Evolutionary conservation across 345 rosid species (phyloP), one percentile per base, ranked within the genome.

Genomic region (Dipteronia sinensis): DNA sequence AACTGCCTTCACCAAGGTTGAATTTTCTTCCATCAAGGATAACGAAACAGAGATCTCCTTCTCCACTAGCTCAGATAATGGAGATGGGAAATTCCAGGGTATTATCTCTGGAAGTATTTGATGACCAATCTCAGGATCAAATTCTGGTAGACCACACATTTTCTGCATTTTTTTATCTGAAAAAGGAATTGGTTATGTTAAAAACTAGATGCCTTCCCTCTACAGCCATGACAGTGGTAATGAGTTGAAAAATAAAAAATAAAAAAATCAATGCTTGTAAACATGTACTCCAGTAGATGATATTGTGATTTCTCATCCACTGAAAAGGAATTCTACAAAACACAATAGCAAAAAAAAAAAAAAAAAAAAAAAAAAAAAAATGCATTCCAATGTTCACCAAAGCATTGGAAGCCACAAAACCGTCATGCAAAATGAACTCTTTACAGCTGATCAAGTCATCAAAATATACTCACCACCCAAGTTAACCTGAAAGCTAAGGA

Each of bases 1-100:
- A 58, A 71, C 75, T 67, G 79, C 78, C 69, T 86, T 88, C 77
- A 72, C 53, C 51, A 83, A 74, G 59, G 70, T 69, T 38, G 55
- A 58, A 75, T 72, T 80, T 82, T 90, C 90, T 81, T 87, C 90
- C 82, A 81, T 86, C 82, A 44, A 68, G 31, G 73, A 77, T 69
- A 91, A 71, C 64, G 95, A 77, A 68, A 76, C 79, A 31, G 83
- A 56, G 69, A 89, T 88, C 87, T 94, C 95, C 83, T 87, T 89
- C 88, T 88, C 95, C 69, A 92, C 85, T 67, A 89, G 83, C 85
- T 88, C 94, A 74, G 97, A 89, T 78, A 96, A 78, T 53, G 81
- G 87, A 72, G 95, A 96, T 71, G 95, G 98, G 74, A 90, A 89
- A 74, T 59, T 85, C 90, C 92, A 92, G 22, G 93, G 86, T 55